Percentiles rank a stretch among this genome's conserved stretches.
Evolutionary conservation across 345 rosid genomes (phyloP).

Genomic region (Brassica rapa): DNA sequence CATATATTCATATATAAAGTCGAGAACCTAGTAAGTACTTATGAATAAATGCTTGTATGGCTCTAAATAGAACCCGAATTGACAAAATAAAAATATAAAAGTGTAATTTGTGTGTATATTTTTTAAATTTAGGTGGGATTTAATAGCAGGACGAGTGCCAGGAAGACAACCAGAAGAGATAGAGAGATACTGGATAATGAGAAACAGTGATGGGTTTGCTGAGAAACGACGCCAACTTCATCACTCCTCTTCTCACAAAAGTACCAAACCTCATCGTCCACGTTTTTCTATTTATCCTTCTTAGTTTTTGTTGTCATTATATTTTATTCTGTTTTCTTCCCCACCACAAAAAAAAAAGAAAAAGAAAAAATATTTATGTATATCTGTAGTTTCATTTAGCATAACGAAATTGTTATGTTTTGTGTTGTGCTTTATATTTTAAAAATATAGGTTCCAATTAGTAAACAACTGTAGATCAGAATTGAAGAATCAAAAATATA

Average conservation of each 20-base stretch:
- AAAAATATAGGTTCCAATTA: too few relatives aligned
- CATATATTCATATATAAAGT: background rate
- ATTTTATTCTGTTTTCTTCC: background rate
- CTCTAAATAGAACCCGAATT: background rate
- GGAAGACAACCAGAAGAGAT: constrained; percentile 70
- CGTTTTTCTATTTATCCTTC: constrained; percentile 30
- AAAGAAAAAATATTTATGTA: background rate
- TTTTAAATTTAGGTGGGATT: constrained; percentile 58
- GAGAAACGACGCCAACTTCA: constrained; percentile 44
- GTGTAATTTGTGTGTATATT: background rate
- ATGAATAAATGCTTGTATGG: background rate
- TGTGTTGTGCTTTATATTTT: background rate
- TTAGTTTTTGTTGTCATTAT: background rate
- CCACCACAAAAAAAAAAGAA: background rate
- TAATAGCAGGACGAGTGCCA: constrained; percentile 73
- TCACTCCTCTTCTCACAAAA: constrained; percentile 2
- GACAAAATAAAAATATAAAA: background rate
- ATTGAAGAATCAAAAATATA: background rate
- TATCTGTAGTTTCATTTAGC: background rate
- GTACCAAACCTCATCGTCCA: constrained; percentile 28
- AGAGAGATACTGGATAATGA: constrained; percentile 84
- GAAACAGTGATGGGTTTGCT: constrained; percentile 52
- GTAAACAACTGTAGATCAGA: too few relatives aligned
- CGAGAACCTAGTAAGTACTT: background rate
- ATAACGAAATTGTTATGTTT: background rate